phyloP scores from a whole-genome alignment of 2,329 filamentous ascomycete species.

The Fusarium sp. region DNA sequence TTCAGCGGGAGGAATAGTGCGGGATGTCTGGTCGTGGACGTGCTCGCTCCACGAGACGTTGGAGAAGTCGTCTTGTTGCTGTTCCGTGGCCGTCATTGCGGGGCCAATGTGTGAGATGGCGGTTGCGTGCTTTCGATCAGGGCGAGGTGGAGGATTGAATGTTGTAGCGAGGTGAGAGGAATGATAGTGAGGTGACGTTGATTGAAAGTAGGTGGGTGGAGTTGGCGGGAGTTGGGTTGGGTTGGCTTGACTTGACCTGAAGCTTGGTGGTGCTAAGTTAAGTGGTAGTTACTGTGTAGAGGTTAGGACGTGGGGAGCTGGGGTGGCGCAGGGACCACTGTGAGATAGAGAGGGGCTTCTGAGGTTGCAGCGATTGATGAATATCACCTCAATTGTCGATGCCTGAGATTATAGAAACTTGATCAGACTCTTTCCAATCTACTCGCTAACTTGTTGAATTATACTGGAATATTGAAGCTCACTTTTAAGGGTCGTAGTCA shows the following conservation, averaged over 20 bases:
- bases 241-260: slow-evolving; percentile 25
- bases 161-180: background rate
- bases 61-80: slow-evolving; percentile 76
- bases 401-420: rapidly evolving
- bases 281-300: background rate
- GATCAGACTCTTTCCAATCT: rapidly evolving
- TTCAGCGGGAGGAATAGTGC: slow-evolving; percentile 32
- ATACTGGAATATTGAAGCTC: rapidly evolving
- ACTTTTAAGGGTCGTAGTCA: background rate
- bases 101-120: background rate
- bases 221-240: slow-evolving; percentile 34
- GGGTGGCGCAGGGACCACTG: slow-evolving; percentile 32
- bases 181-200: background rate
- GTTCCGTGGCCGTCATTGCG: slow-evolving; percentile 56
- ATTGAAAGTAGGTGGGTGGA: slow-evolving; percentile 20
- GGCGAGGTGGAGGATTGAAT: background rate
- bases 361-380: background rate
- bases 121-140: background rate
- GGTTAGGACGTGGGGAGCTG: slow-evolving; percentile 30
- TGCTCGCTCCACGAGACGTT: slow-evolving; percentile 81
- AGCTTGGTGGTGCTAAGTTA: slow-evolving; percentile 23
- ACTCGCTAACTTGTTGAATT: rapidly evolving
- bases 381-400: rapidly evolving
- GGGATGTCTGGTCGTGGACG: slow-evolving; percentile 51
- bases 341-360: slow-evolving; percentile 28